phyloP scores from a whole-genome alignment of 805 yeast genomes.

The Starmerella apicola region DNA sequence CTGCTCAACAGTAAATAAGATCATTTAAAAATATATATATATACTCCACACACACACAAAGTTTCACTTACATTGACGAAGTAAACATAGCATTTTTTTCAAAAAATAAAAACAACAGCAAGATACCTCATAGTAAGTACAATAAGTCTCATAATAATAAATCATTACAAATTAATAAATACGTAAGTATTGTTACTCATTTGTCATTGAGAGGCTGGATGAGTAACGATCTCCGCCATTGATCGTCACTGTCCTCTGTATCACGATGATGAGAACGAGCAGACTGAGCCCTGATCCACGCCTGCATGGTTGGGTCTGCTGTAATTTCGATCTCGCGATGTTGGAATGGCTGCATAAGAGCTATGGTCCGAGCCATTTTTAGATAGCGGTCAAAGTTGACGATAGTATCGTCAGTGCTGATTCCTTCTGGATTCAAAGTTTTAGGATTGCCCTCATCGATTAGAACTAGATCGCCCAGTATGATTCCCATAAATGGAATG shows the following conservation, averaged over 20 bases:
- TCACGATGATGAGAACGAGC: slow-evolving; percentile 23
- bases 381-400: slow-evolving; percentile 29
- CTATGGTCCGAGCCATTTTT: slow-evolving; percentile 24
- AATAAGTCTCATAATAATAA: neutral
- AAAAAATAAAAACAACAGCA: neutral
- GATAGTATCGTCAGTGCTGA: slow-evolving; percentile 6
- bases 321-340: slow-evolving; percentile 12
- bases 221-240: slow-evolving; percentile 29
- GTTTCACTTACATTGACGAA: neutral
- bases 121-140: neutral
- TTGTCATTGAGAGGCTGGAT: slow-evolving; percentile 23
- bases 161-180: slow-evolving; percentile 5
- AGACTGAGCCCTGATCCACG: slow-evolving; percentile 28
- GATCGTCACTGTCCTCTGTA: slow-evolving; percentile 23
- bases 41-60: neutral
- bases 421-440: slow-evolving; percentile 6
- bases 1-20: neutral
- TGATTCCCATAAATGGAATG: slow-evolving; percentile 29
- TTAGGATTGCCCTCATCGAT: slow-evolving; percentile 30
- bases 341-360: slow-evolving; percentile 28
- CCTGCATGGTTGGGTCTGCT: slow-evolving; percentile 20
- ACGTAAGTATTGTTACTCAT: too few species aligned
- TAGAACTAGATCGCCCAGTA: slow-evolving; percentile 28
- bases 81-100: neutral
- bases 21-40: neutral